phyloP scores from a whole-genome alignment of 805 yeast genomes.

The Starmerella floricola region DNA sequence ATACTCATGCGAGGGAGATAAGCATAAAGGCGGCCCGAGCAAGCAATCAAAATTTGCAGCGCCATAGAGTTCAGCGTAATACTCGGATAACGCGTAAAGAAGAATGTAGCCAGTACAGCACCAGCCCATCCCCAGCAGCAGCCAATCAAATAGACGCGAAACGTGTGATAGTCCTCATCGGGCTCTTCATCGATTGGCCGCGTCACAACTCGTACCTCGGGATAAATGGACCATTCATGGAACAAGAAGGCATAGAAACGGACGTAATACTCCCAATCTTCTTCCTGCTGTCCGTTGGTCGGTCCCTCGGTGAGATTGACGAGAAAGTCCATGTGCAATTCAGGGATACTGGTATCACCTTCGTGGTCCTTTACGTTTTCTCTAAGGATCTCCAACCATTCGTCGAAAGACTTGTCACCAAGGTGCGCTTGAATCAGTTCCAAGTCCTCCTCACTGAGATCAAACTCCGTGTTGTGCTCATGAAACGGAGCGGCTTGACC shows the following conservation, averaged over 20 bases:
- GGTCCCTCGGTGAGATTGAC: conserved; percentile 22
- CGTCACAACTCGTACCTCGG: conserved; percentile 49
- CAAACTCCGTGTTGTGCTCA: too few species aligned
- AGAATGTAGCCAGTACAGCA: conserved; percentile 45
- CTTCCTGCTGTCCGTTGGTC: conserved; percentile 7
- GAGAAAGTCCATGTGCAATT: conserved; percentile 30
- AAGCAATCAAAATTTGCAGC: conserved; percentile 48
- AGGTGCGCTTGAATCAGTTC: conserved; percentile 12
- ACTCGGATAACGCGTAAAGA: conserved; percentile 46
- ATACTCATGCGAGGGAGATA: conserved; percentile 13
- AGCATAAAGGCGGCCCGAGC: conserved; percentile 40
- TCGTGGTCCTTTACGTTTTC: conserved; percentile 20
- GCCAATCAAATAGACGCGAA: too few species aligned
- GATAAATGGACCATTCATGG: conserved; percentile 41
- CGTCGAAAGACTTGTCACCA: conserved; percentile 27
- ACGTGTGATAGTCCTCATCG: conserved; percentile 34
- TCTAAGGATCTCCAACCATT: conserved; percentile 33
- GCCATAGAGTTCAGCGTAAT: conserved; percentile 41
- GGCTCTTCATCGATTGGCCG: conserved; percentile 40
- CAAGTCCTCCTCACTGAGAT: conserved; percentile 20
- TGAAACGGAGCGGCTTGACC: too few species aligned
- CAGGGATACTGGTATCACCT: conserved; percentile 40
- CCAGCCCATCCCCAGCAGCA: conserved; percentile 29
- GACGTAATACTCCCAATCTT: conserved; percentile 13
- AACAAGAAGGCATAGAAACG: conserved; percentile 36